Evolutionary conservation across 2,329 filamentous ascomycete species (phyloP).

Genomic region (Rhynchosporium agropyri): DNA sequence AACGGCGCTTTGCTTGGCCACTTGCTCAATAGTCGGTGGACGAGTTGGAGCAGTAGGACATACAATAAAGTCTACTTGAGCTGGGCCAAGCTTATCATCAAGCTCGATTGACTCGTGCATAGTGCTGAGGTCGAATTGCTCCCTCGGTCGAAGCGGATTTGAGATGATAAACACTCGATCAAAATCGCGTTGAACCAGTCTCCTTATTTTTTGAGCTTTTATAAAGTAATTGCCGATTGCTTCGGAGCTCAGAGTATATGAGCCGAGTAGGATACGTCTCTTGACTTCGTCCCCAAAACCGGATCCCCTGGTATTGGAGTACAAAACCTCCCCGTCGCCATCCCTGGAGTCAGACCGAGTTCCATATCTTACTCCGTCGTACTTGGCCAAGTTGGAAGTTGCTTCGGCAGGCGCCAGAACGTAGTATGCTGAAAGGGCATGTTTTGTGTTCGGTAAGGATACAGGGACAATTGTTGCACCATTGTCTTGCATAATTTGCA

Average conservation of each 20-base stretch:
- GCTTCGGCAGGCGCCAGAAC: constrained; percentile 93
- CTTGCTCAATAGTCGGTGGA: constrained; percentile 64
- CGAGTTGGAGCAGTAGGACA: constrained; percentile 83
- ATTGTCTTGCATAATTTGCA: constrained; percentile 60
- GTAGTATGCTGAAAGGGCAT: constrained; percentile 92
- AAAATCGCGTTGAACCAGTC: constrained; percentile 85
- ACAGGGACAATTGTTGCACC: constrained; percentile 76
- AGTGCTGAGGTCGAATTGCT: constrained; percentile 62
- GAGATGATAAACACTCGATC: constrained; percentile 70
- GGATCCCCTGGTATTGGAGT: constrained; percentile 71
- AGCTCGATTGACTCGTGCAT: constrained; percentile 55
- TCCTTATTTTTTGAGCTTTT: constrained; percentile 84
- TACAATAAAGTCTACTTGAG: constrained; percentile 81
- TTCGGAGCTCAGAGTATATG: constrained; percentile 85
- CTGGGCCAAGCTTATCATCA: constrained; percentile 58
- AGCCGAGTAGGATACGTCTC: constrained; percentile 83
- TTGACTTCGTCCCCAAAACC: constrained; percentile 86
- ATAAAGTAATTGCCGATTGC: constrained; percentile 97
- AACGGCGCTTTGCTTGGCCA: constrained; percentile 59
- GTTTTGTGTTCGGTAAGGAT: constrained; percentile 79
- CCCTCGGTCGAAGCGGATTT: constrained; percentile 66
- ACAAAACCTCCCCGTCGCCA: constrained; percentile 66
- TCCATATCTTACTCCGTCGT: constrained; percentile 95
- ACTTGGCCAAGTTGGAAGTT: constrained; percentile 93
- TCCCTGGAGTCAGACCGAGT: constrained; percentile 46